Evolutionary conservation across 768 basidiomycete species (phyloP).

Genomic region (Neoboletus magnificus): DNA sequence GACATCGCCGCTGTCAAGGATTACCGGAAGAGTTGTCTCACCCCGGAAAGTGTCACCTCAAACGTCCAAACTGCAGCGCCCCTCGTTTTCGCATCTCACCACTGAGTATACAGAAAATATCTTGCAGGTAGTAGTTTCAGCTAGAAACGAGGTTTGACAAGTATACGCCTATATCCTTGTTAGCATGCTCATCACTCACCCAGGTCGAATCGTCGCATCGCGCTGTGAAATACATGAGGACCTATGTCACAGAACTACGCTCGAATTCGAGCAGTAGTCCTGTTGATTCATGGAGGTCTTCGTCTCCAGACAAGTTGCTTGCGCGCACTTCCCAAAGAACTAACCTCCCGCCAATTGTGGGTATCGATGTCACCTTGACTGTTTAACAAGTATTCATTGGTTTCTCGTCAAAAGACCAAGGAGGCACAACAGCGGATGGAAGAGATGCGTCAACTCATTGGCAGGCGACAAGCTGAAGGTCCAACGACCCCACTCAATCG

Average conservation of each 20-base stretch:
- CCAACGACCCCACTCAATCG: conserved; percentile 44
- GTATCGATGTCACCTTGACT: conserved; percentile 10
- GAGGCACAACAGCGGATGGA: conserved; percentile 78
- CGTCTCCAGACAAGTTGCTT: conserved; percentile 55
- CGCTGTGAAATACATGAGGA: conserved; percentile 70
- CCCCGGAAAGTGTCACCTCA: conserved; percentile 57
- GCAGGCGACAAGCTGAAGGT: conserved; percentile 51
- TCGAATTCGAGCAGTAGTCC: conserved; percentile 15
- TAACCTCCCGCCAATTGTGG: conserved; percentile 42
- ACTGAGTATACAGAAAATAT: conserved; percentile 45
- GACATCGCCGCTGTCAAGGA: conserved; percentile 52
- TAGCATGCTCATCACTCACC: neutral
- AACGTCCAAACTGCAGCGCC: conserved; percentile 35
- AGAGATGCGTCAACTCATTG: conserved; percentile 78
- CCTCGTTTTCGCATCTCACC: conserved; percentile 22
- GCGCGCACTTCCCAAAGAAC: conserved; percentile 46
- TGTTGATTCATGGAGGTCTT: conserved; percentile 42
- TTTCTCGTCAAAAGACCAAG: conserved; percentile 51
- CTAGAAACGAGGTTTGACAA: conserved; percentile 60
- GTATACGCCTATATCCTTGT: neutral
- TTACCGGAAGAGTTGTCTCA: conserved; percentile 42
- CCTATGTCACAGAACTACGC: conserved; percentile 54
- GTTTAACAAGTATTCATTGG: conserved; percentile 5
- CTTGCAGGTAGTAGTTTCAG: conserved; percentile 47
- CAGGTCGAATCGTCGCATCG: conserved; percentile 72